Evolutionary conservation across 2,329 filamentous ascomycete genomes (phyloP).

Genomic region (Gremmenia infestans): DNA sequence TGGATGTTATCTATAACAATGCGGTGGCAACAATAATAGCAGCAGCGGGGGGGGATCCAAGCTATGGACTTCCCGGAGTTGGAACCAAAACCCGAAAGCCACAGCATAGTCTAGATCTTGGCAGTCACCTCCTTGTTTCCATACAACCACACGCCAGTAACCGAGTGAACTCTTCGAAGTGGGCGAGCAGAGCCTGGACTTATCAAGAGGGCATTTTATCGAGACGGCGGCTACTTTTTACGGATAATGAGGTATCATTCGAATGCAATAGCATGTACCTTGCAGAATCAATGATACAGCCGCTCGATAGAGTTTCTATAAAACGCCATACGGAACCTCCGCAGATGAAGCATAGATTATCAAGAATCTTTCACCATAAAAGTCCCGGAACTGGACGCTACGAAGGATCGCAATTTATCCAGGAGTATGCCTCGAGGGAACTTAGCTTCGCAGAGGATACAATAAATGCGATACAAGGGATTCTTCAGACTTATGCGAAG

Average conservation of each 20-base stretch:
- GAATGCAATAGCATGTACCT: conserved; percentile 33
- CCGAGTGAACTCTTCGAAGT: conserved; percentile 1
- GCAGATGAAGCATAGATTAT: too few relatives aligned
- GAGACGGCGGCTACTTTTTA: conserved; percentile 28
- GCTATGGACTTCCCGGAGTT: conserved; percentile 24
- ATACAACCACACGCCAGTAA: not conserved
- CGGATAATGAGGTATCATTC: conserved; percentile 24
- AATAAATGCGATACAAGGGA: too few relatives aligned
- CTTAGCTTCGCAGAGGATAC: too few relatives aligned
- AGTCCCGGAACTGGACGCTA: too few relatives aligned
- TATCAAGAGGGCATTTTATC: conserved; percentile 32
- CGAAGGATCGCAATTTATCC: too few relatives aligned
- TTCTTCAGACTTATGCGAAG: too few relatives aligned
- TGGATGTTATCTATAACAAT: conserved; percentile 24
- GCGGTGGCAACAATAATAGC: conserved; percentile 22
- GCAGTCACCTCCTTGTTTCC: not conserved
- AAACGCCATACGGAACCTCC: too few relatives aligned
- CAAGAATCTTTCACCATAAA: too few relatives aligned
- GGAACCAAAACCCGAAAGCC: not conserved
- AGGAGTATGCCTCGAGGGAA: too few relatives aligned
- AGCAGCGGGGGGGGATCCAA: conserved; percentile 12
- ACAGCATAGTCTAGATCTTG: conserved; percentile 1
- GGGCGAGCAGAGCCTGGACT: conserved; percentile 31
- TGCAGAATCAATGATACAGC: conserved; percentile 19
- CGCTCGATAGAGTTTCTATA: too few relatives aligned